phyloP scores from a whole-genome alignment of 2,329 filamentous ascomycete species.

The Diaporthe ilicicola region DNA sequence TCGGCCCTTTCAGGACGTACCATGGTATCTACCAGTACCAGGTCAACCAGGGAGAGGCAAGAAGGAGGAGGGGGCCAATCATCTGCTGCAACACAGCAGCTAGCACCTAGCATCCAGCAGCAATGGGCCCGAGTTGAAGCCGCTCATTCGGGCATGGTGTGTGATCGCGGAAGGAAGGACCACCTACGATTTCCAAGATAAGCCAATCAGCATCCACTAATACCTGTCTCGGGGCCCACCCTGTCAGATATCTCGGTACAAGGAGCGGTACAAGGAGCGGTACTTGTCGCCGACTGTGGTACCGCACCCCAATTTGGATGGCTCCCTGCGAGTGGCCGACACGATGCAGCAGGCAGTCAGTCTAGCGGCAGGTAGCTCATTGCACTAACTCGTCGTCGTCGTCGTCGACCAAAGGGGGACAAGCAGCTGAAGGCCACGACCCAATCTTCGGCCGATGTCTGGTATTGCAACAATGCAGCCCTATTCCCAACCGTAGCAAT shows the following conservation, averaged over 20 bases:
- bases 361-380: neutral
- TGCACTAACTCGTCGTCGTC: neutral
- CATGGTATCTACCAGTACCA: neutral
- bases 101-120: neutral
- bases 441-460: constrained; percentile 21
- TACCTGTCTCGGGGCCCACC: neutral
- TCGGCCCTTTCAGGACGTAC: constrained; percentile 11
- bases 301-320: neutral
- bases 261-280: neutral
- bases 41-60: neutral
- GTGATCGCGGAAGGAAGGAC: constrained; percentile 21
- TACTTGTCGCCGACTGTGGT: neutral
- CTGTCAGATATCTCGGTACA: neutral
- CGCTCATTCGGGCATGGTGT: neutral
- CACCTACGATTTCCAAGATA: neutral
- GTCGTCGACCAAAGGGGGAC: neutral
- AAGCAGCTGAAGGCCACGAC: neutral
- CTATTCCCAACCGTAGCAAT: constrained; percentile 26
- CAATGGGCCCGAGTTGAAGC: constrained; percentile 10
- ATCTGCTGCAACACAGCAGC: neutral
- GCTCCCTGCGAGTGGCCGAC: constrained; percentile 1
- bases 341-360: neutral
- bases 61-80: neutral
- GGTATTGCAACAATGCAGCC: constrained; percentile 34
- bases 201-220: neutral